Base-by-base conservation (phyloP, 352 stramenopile species). In the Phytophthora agathidicida region DNA sequence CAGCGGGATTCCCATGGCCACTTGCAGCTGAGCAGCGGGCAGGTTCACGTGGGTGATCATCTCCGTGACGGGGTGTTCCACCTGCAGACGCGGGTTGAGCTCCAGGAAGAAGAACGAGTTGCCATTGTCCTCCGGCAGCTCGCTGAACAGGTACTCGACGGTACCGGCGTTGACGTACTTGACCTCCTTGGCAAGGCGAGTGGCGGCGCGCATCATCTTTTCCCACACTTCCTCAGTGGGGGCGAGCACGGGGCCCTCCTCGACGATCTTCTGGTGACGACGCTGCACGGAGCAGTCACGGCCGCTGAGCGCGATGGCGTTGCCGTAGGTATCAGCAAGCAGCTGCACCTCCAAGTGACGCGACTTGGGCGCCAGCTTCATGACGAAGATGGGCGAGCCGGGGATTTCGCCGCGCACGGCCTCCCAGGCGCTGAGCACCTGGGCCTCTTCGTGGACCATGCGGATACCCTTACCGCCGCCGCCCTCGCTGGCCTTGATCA, bases 181-280 rank as follows among this genome's bases (percentile, higher is more conserved):
- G 10, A 99, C 97, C 59, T 98, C 96, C 79, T 99, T 98, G 23
- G 98, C 97, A 2, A 99, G 82, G 5, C 87, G 81, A 11, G 99
- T 96, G 14, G 98, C 98, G 3, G 97, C 96, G 19, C 95, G 75
- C 90, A 99, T 98, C 98, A 99, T 99, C 57, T 98, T 49, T 43
- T 90, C 83, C 97, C 97, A 99, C 14, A 99, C 90, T 27, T 98
- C 93, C 1, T 93, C 57, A 5, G 93, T 93, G 9, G 90, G 79
- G 5, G 97, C 97, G 1, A 98, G 90, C 33, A 98, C 86, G 2
- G 98, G 97, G 24, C 84, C 98, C 85, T 99, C 98, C 82, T 99
- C 97, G 52, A 99, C 98, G 65, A 99, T 99, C 85, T 99, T 99
- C 83, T 99, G 98, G 79, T 99, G 97, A 28, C 98, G 88, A 61